Evolutionary conservation across 441 rosid genomes (phyloP), one percentile per base, ranked within the genome.

Genomic region (Biscutella laevigata): DNA sequence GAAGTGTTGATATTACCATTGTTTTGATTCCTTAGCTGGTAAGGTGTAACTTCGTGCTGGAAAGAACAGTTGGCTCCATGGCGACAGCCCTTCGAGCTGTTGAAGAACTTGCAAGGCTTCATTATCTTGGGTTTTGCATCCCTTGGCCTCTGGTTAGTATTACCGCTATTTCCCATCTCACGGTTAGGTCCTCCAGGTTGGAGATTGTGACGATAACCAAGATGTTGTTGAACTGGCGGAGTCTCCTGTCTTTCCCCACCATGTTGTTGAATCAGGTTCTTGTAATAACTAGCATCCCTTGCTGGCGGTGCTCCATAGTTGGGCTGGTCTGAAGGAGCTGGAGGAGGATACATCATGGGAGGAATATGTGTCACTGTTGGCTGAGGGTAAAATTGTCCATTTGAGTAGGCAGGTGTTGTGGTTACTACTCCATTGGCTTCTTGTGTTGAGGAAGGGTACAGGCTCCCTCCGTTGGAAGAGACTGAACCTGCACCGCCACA

Each of bases 251-350:
- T 77, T 45, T 92, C 99, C 21, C 74, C 95, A 26, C 98, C 98
- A 57, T 91, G 98, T 47, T 85, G 95, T 75, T 91, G 95, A 71
- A 91, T 88, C 79, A 91, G 70, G 75, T 74, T 85, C 75, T 88
- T 91, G 63, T 85, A 91, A 63, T 91, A 91, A 67, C 69, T 83
- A 44, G 82, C 21, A 53, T 85, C 95, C 62, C 77, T 88, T 2
- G 81, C 66, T 28, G 73, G 86, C 13, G 84, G 51, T 21, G 54
- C 48, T 59, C 79, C 83, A 33, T 53, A 66, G 19, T 53, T 59
- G 5, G 78, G 45, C 5, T 82, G 66, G 3, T 74, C 62, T 14
- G 71, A 40, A 17, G 80, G 40, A 27, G 59, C 68, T 20, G 83
- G 74, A 51, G 49, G 60, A 36, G 50, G 62, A 33, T 68, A 52